phyloP scores from a whole-genome alignment of 306 rosid genomes.

The Ziziphus jujuba region DNA sequence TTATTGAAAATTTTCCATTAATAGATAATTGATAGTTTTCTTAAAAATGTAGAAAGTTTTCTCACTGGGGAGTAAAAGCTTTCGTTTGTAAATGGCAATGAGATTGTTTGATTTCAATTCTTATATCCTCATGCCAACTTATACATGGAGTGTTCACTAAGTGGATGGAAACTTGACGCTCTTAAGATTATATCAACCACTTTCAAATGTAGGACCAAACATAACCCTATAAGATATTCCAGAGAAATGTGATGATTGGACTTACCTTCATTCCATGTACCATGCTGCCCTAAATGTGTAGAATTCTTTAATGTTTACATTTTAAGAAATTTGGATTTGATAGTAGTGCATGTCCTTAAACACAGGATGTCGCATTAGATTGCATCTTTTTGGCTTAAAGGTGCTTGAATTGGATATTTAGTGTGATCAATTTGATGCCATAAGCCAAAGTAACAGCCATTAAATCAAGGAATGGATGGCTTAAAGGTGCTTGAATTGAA shows the following conservation, averaged over 20 bases:
- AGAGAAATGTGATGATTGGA: not conserved
- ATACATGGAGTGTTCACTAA: not conserved
- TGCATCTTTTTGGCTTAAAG: not conserved
- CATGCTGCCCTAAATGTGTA: not conserved
- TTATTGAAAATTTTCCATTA: too few relatives aligned
- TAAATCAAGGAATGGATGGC: too few relatives aligned
- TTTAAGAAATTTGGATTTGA: not conserved
- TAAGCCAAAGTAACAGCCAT: not conserved
- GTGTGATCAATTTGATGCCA: not conserved
- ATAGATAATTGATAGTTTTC: too few relatives aligned
- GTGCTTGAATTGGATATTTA: slow-evolving; percentile 2
- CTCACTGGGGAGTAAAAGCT: too few relatives aligned
- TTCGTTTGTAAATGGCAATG: too few relatives aligned
- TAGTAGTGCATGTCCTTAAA: not conserved
- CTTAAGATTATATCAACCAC: not conserved
- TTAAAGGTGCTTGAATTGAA: too few relatives aligned
- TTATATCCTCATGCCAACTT: too few relatives aligned
- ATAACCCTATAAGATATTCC: not conserved
- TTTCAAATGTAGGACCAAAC: not conserved
- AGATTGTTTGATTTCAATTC: too few relatives aligned
- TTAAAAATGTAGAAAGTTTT: too few relatives aligned
- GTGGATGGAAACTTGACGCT: not conserved
- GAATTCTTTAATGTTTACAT: not conserved
- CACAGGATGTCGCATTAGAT: not conserved
- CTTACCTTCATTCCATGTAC: not conserved